These are phyloP conservation scores for Acmispon strigosus DNA, from an alignment of 306 rosid species.

Conservation along the genomic window DNA sequence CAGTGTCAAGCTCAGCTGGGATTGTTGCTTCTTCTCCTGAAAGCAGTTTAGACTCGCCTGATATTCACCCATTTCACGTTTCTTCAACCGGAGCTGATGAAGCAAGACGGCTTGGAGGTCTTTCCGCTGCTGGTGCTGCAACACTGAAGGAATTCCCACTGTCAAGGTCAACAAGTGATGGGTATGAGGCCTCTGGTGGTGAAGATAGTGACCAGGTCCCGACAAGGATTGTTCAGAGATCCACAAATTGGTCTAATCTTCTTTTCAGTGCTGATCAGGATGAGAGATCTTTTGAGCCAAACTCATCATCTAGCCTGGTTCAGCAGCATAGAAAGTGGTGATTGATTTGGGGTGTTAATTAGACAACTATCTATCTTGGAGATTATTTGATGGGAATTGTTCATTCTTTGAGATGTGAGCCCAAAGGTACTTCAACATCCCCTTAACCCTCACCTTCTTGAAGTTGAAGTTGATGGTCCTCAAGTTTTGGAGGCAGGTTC, in stretches of 20 bases:
- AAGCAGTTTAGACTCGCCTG: slow-evolving; percentile 92
- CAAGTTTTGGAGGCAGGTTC: slow-evolving; percentile 28
- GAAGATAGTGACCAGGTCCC: slow-evolving; percentile 96
- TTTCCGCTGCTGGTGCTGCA: slow-evolving; percentile 35
- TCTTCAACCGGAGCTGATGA: slow-evolving; percentile 70
- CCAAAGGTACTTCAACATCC: slow-evolving; percentile 30
- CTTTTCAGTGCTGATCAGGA: slow-evolving; percentile 67
- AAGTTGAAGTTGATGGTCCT: slow-evolving; percentile 24
- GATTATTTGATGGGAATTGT: slow-evolving; percentile 37
- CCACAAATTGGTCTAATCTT: slow-evolving; percentile 74
- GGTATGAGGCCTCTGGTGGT: slow-evolving; percentile 96
- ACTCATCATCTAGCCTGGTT: slow-evolving; percentile 52
- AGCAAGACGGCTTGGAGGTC: slow-evolving; percentile 52
- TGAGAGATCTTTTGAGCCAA: slow-evolving; percentile 45
- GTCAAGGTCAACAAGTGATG: slow-evolving; percentile 94
- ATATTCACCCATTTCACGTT: slow-evolving; percentile 72
- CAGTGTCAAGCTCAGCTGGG: slow-evolving; percentile 62
- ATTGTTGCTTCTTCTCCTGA: slow-evolving; percentile 84
- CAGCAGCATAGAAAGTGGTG: slow-evolving; percentile 50
- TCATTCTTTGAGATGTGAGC: slow-evolving; percentile 80
- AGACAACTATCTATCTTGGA: slow-evolving; percentile 26
- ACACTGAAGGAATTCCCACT: slow-evolving; percentile 52
- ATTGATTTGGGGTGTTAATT: slow-evolving; percentile 35
- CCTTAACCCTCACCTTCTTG: slow-evolving; percentile 23
- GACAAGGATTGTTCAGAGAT: slow-evolving; percentile 61